Conservation (phyloP, 2,329 filamentous ascomycete genomes). For the Elsinoe fawcettii region DNA sequence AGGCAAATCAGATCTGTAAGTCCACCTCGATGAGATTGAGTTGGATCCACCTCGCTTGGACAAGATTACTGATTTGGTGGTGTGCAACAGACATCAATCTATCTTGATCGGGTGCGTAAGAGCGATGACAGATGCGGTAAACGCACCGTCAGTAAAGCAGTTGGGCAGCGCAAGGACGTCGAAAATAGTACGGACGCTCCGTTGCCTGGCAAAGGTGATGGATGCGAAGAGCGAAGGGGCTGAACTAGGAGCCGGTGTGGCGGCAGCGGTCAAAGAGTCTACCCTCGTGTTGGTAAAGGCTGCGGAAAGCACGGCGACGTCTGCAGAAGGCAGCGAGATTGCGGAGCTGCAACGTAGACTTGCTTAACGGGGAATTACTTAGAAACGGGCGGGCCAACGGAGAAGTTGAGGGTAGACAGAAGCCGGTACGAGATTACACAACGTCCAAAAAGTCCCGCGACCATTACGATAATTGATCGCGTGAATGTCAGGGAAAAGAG, state of each 20-base stretch:
- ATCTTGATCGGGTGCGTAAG: conserved; percentile 6
- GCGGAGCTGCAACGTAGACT: conserved; percentile 2
- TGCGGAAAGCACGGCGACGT: not conserved
- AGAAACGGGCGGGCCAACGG: not conserved
- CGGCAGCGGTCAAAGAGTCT: conserved; percentile 5
- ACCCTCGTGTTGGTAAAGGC: not conserved
- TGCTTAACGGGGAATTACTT: not conserved
- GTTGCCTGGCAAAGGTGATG: conserved; percentile 4
- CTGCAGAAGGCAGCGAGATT: conserved; percentile 5
- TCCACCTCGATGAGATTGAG: conserved; percentile 9
- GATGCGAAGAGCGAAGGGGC: not conserved
- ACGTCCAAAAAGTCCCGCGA: not conserved
- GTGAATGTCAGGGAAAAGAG: not conserved
- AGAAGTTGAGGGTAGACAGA: not conserved
- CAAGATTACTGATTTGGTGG: not conserved
- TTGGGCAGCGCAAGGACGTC: not conserved
- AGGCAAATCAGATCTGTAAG: conserved; percentile 29
- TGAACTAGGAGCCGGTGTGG: conserved; percentile 1
- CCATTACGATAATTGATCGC: not conserved
- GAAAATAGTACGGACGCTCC: not conserved
- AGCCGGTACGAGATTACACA: not conserved
- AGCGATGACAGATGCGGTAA: conserved; percentile 6
- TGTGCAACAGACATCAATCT: not conserved
- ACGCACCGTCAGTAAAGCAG: not conserved
- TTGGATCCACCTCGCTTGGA: not conserved